phyloP scores from a whole-genome alignment of 345 rosid species.

The Moringa oleifera region DNA sequence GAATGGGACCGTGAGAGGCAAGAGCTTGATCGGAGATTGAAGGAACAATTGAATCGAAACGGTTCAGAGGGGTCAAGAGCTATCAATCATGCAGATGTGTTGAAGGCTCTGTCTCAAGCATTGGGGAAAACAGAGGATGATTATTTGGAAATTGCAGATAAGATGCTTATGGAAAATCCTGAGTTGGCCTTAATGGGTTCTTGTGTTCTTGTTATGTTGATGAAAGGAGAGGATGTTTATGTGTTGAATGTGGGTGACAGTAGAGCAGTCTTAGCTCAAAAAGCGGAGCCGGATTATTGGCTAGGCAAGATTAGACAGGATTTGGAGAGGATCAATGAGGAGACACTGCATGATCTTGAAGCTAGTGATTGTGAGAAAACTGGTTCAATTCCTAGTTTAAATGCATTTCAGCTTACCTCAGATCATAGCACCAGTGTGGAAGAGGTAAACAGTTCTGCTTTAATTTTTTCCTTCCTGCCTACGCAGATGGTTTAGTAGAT shows the following conservation, averaged over 20 bases:
- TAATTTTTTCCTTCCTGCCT: background rate
- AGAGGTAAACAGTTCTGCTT: constrained; percentile 40
- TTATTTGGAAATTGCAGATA: constrained; percentile 76
- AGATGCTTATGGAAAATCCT: constrained; percentile 80
- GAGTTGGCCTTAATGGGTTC: constrained; percentile 97
- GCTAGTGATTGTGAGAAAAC: constrained; percentile 35
- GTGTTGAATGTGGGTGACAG: constrained; percentile 97
- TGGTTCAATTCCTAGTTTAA: constrained; percentile 24
- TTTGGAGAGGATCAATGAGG: constrained; percentile 84
- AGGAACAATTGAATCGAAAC: constrained; percentile 42
- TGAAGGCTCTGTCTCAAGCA: constrained; percentile 78
- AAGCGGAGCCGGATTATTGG: constrained; percentile 59
- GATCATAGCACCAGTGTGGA: constrained; percentile 85
- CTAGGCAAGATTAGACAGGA: constrained; percentile 65
- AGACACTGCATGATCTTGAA: constrained; percentile 63
- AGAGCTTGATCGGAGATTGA: constrained; percentile 60
- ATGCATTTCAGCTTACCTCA: constrained; percentile 63
- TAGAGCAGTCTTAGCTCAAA: constrained; percentile 82
- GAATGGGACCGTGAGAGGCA: constrained; percentile 68
- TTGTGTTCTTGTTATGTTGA: constrained; percentile 85
- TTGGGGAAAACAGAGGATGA: constrained; percentile 84
- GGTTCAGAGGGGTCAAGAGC: constrained; percentile 24
- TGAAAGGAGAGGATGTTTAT: constrained; percentile 95
- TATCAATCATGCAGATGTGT: constrained; percentile 60
- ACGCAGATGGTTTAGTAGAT: background rate